These are phyloP conservation scores for Mimosa bimucronata DNA, from an alignment of 306 rosid genomes.

Conservation along the genomic window DNA sequence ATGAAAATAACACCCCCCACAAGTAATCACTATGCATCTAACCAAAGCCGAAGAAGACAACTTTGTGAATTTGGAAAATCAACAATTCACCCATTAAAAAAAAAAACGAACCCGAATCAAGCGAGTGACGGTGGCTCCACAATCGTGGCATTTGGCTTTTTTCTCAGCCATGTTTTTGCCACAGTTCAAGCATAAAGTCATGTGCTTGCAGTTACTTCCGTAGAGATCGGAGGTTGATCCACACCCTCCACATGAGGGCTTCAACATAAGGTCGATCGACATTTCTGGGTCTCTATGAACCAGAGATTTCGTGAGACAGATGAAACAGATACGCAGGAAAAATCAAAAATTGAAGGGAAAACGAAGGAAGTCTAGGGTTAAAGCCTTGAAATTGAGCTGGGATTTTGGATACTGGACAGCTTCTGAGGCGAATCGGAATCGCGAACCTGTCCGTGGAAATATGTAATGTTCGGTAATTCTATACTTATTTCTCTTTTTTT, in stretches of 20 bases:
- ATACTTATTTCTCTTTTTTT: neutral
- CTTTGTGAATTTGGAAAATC: neutral
- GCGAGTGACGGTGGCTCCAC: slow-evolving; percentile 75
- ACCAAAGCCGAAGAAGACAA: neutral
- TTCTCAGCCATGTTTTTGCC: slow-evolving; percentile 88
- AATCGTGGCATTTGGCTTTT: slow-evolving; percentile 69
- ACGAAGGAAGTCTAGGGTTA: neutral
- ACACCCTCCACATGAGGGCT: slow-evolving; percentile 76
- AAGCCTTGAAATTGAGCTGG: neutral
- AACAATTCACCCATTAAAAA: slow-evolving; percentile 5
- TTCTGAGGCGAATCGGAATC: neutral
- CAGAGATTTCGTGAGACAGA: neutral
- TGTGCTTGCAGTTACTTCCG: slow-evolving; percentile 96
- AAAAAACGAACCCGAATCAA: slow-evolving; percentile 67
- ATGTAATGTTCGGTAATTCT: neutral
- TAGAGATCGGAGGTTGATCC: slow-evolving; percentile 78
- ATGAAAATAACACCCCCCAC: neutral
- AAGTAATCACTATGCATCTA: neutral
- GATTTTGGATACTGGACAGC: neutral
- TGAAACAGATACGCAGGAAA: neutral
- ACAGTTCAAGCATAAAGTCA: slow-evolving; percentile 82
- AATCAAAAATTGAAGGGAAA: neutral
- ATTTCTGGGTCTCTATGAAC: neutral
- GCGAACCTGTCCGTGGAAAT: neutral
- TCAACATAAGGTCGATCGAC: slow-evolving; percentile 54